A percentile compares a stretch with the other conserved stretches of the same genome.
Evolutionary conservation across 2,329 filamentous ascomycete genomes (phyloP).

Genomic region (Alternaria ventricosa): DNA sequence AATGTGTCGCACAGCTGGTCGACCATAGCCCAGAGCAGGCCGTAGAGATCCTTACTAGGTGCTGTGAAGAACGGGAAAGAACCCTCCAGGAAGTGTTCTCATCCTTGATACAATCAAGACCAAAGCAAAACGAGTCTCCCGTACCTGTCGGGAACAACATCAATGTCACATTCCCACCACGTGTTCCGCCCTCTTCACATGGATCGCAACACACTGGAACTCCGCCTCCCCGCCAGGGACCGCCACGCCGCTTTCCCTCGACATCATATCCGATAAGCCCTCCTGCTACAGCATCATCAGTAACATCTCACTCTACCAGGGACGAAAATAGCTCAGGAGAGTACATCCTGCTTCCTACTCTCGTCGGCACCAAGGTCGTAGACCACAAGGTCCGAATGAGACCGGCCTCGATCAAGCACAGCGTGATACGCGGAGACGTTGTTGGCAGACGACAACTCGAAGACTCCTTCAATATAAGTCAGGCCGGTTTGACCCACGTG

Average conservation of each 20-base stretch:
- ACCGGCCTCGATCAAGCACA: slow-evolving; percentile 1
- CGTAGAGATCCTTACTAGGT: neutral
- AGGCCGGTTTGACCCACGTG: neutral
- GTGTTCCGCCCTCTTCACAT: neutral
- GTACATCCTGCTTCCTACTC: neutral
- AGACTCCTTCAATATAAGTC: neutral
- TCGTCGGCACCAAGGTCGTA: neutral
- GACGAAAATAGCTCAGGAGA: neutral
- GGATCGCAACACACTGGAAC: neutral
- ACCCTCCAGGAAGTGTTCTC: neutral
- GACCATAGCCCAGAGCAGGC: neutral
- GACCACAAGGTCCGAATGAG: neutral
- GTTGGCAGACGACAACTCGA: neutral
- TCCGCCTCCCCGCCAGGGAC: neutral
- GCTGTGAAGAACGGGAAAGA: neutral
- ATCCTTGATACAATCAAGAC: neutral
- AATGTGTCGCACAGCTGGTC: neutral
- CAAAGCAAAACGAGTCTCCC: neutral
- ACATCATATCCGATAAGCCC: neutral
- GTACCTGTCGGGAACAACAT: neutral
- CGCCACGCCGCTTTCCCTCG: neutral
- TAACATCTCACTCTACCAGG: neutral
- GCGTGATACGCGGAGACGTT: slow-evolving; percentile 4
- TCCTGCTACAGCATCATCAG: neutral
- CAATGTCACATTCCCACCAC: neutral